Base-by-base conservation (phyloP, 345 rosid species). In the Noccaea caerulescens region DNA sequence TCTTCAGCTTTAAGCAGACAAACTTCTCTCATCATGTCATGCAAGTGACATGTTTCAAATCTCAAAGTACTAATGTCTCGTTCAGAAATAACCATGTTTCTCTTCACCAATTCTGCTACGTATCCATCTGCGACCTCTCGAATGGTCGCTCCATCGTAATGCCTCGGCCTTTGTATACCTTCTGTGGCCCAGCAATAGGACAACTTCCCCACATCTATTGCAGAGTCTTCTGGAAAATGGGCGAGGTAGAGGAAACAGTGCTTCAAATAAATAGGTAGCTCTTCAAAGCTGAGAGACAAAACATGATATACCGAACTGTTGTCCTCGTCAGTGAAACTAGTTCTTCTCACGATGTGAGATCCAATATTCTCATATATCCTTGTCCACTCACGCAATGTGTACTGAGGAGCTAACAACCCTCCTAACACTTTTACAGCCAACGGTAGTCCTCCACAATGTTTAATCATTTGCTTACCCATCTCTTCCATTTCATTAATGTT, bases 161-260 rank as follows among this genome's bases (percentile, higher is more conserved):
- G 0, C 0, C 51, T 51, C 4, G 39, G 43, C 45, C 6, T 1
- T n/a, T 4, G 5, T 32, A 86, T 45, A 23, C 85, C 90, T 58
- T 82, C 81, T 3, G 80, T 83, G 5, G 73, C 59, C 88, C 81
- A 84, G 38, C 69, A 63, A 30, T 42, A 53, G 12, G 64, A 43
- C 27, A 82, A 32, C 5, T 69, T 72, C 3, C 13, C 70, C 0
- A 50, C 41, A 0, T 65, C 13, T 73, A 84, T 86, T 0, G 56
- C 44, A 14, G 3, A 61, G 60, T 81, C 36, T 46, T 64, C 56
- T 1, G 66, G 72, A n/a, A 57, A 73, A 11, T 57, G 59, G 4
- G 52, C 25, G 0, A 49, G 8, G 6, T 66, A 65, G 30, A 66
- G 66, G 58, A 27, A 73, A 7, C 72, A 66, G 0, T 73, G 44